Evolutionary conservation across 1,139 yeast genomes (phyloP).

Genomic region (Scheffersomyces stambukii): DNA sequence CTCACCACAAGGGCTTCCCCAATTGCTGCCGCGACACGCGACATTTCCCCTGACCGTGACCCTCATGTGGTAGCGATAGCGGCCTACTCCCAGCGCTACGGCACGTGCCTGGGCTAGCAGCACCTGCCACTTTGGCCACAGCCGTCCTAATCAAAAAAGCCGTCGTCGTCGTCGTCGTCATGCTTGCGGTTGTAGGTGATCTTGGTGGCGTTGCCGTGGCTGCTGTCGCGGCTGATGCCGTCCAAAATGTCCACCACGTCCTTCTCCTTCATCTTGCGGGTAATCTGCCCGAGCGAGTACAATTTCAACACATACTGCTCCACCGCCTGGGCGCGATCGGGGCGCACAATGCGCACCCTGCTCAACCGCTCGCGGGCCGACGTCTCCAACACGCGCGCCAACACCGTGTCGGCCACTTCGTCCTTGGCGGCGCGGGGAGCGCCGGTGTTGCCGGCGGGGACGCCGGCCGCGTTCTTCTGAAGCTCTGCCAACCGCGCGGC

Average conservation of each 20-base stretch:
- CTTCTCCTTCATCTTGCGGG: slow-evolving; percentile 66
- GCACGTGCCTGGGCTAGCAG: no score
- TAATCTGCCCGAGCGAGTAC: slow-evolving; percentile 75
- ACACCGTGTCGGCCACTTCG: slow-evolving; percentile 35
- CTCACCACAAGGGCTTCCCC: no score
- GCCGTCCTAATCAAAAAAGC: slow-evolving; percentile 32
- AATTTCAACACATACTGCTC: slow-evolving; percentile 73
- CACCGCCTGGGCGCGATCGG: slow-evolving; percentile 88
- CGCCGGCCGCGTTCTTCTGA: slow-evolving; percentile 48
- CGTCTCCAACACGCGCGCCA: slow-evolving; percentile 72
- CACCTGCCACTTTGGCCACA: no score
- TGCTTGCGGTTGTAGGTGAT: slow-evolving; percentile 39
- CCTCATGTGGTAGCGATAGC: no score
- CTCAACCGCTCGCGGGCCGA: slow-evolving; percentile 85
- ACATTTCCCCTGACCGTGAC: no score
- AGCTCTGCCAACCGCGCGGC: slow-evolving; percentile 84
- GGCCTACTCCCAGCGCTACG: no score
- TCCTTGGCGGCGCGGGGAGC: slow-evolving; percentile 23
- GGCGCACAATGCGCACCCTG: slow-evolving; percentile 83
- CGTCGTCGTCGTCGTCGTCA: slow-evolving; percentile 28
- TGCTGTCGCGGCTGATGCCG: slow-evolving; percentile 77
- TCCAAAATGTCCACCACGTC: slow-evolving; percentile 82
- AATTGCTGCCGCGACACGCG: no score
- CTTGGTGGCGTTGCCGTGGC: slow-evolving; percentile 56
- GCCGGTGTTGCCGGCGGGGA: slow-evolving; percentile 10